These are phyloP conservation scores for Plantago coronopus DNA, from an alignment of 305 asterid species.

Conservation along the genomic window DNA sequence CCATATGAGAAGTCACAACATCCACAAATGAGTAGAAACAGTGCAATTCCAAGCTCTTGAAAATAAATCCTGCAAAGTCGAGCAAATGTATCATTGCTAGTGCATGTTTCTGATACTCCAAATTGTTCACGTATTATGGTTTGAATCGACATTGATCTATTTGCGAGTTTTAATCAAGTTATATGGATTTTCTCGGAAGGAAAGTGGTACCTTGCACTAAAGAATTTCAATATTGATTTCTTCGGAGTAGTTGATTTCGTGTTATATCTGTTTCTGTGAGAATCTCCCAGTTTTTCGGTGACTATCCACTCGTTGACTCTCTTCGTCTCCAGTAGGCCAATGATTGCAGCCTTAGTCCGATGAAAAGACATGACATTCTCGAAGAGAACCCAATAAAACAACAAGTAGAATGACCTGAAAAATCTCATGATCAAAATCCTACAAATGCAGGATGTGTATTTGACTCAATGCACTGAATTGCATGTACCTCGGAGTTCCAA, in stretches of 20 bases:
- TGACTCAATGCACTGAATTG: too few relatives aligned
- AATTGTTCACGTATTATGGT: too few relatives aligned
- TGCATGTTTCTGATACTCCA: too few relatives aligned
- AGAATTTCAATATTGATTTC: conserved; percentile 38
- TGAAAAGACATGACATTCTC: conserved; percentile 96
- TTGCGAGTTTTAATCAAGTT: too few relatives aligned
- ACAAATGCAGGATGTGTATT: neutral
- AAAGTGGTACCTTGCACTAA: conserved; percentile 59
- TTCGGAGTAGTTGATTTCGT: conserved; percentile 34
- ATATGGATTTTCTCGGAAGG: neutral
- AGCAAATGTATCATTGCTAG: neutral
- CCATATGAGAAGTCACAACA: conserved; percentile 82
- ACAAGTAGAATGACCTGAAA: conserved; percentile 71
- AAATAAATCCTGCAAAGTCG: conserved; percentile 46
- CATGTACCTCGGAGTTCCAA: conserved; percentile 71
- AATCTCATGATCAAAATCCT: neutral
- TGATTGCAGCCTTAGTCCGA: conserved; percentile 86
- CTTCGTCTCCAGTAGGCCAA: conserved; percentile 79
- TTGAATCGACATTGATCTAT: too few relatives aligned
- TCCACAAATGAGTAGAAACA: conserved; percentile 72
- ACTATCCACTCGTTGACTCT: conserved; percentile 95
- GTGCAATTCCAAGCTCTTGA: conserved; percentile 76
- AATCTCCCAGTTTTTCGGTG: conserved; percentile 86
- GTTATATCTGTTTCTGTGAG: conserved; percentile 54
- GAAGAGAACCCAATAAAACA: conserved; percentile 87